Evolutionary conservation across 805 yeast species (phyloP), one percentile per base, ranked within the genome.

Genomic region (Pichia sporocuriosa): DNA sequence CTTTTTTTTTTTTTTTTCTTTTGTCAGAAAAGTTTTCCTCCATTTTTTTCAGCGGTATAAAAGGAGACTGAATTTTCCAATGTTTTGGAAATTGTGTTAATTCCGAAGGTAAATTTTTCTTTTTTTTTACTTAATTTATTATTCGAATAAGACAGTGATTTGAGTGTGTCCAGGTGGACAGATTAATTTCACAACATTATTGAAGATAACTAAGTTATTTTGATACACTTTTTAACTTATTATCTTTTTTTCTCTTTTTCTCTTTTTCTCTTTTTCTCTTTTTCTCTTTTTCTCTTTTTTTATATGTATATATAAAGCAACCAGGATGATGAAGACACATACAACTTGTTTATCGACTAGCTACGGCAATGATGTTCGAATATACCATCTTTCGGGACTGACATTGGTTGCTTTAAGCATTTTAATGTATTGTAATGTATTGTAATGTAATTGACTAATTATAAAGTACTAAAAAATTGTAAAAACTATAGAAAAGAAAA

Each of bases 321-420:
- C 26, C 42, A 23, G 43, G 40, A 37, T 47, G 51, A 47, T 47
- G 51, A 47, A 47, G 47, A 47, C 24, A 42, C 46, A 43, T 37
- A 39, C 34, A n/a, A 39, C 35, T 34, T 37, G 42, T 44, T 45
- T 30, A 34, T 50, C 54, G 43, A 50, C 54, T 47, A 50, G 54
- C 54, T 49, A 46, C 47, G 52, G 54, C 54, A 44, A 47, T 50
- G 54, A 43, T 35, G 54, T 50, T 50, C 24, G 52, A 42, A 39
- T 35, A 33, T 43, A 50, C 54, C 54, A 50, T 50, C 54, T 50
- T 50, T 50, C 54, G 54, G 54, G 54, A 42, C 54, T 50, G 54
- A 47, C 44, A 36, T 35, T 34, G 34, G 29, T 34, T 23, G 26
- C 11, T 23, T 23, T 23, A 23, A 8, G 7, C 26, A 24, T 16